Evolutionary conservation across 2,329 filamentous ascomycete species (phyloP).

Genomic region (Xylariaceae sp.): DNA sequence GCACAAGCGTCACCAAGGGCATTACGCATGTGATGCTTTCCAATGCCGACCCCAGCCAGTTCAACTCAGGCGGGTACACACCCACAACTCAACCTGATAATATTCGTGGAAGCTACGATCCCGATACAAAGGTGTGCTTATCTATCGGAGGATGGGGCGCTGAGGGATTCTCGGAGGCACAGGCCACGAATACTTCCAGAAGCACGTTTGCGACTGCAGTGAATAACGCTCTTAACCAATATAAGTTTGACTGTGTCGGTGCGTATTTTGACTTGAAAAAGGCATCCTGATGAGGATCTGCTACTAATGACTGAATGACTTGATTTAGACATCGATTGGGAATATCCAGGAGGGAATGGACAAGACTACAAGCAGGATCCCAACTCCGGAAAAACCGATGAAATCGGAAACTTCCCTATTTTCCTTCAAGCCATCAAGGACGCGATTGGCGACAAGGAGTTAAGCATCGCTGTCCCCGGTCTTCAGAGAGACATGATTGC

Average conservation of each 20-base stretch:
- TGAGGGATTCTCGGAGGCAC: no score
- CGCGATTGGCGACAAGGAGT: conserved; percentile 56
- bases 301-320: conserved; percentile 3
- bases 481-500: conserved; percentile 63
- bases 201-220: conserved; percentile 66
- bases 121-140: conserved; percentile 60
- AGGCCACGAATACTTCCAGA: no score
- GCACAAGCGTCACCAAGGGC: no score
- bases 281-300: no score
- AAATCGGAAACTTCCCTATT: conserved; percentile 60
- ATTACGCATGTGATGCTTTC: conserved; percentile 31
- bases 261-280: conserved; percentile 1
- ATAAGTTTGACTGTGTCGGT: conserved; percentile 67
- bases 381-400: conserved; percentile 56
- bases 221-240: conserved; percentile 55
- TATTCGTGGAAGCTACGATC: conserved; percentile 44
- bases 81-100: conserved; percentile 24
- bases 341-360: conserved; percentile 61
- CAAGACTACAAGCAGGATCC: conserved; percentile 63
- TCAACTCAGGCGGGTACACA: conserved; percentile 25
- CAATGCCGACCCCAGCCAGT: conserved; percentile 27
- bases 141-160: conserved; percentile 75
- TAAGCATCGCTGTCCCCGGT: conserved; percentile 67
- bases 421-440: conserved; percentile 56
- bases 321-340: conserved; percentile 58